Evolutionary conservation across 1,284 basidiomycete genomes (phyloP).

Genomic region (Ustilago bromivora): DNA sequence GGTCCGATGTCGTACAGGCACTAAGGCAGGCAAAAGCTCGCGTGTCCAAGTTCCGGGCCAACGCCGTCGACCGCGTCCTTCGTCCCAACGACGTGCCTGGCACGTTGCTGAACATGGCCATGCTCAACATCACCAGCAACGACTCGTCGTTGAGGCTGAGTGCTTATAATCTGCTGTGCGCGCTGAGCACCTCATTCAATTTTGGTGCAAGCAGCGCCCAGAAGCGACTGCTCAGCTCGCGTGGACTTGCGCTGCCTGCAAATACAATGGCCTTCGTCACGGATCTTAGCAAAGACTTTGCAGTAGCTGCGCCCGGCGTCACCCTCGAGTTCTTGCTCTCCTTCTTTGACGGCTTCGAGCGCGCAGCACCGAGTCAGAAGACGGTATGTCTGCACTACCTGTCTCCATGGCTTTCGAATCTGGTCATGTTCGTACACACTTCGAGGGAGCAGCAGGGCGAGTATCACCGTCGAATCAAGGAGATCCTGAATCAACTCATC

Average conservation of each 20-base stretch:
- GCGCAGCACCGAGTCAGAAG: constrained; percentile 60
- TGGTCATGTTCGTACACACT: constrained; percentile 63
- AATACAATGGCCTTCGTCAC: constrained; percentile 64
- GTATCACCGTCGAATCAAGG: constrained; percentile 64
- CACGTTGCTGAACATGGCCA: constrained; percentile 67
- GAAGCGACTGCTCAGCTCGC: constrained; percentile 57
- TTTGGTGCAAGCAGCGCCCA: constrained; percentile 62
- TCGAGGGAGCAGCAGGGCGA: constrained; percentile 62
- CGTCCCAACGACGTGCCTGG: constrained; percentile 65
- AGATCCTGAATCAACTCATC: constrained; percentile 63
- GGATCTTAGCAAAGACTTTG: constrained; percentile 65
- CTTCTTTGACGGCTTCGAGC: constrained; percentile 66
- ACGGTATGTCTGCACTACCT: constrained; percentile 63
- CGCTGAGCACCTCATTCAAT: constrained; percentile 66
- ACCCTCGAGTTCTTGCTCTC: constrained; percentile 65
- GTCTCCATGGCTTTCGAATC: constrained; percentile 64
- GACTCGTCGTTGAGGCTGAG: constrained; percentile 56
- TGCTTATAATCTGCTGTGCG: constrained; percentile 65
- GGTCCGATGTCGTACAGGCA: constrained; percentile 62
- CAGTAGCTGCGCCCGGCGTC: constrained; percentile 61
- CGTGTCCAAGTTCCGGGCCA: constrained; percentile 56
- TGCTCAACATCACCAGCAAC: constrained; percentile 66
- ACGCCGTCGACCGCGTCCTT: constrained; percentile 53
- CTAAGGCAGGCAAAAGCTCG: constrained; percentile 64
- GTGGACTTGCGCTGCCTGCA: constrained; percentile 61